Conservation (phyloP, 352 stramenopile genomes). For the Phytophthora aleatoria region DNA sequence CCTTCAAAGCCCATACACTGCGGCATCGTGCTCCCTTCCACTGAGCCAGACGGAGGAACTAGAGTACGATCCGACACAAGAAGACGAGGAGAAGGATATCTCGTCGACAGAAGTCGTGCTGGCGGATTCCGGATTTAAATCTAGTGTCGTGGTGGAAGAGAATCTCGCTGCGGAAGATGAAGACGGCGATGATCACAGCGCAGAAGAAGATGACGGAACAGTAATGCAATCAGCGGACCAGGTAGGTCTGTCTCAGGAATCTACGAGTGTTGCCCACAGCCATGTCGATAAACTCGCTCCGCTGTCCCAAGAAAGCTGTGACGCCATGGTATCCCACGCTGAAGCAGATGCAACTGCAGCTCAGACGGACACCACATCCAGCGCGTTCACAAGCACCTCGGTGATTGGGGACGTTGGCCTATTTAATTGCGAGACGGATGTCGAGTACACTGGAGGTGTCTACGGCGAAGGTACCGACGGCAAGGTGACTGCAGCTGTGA, state of each 20-base stretch:
- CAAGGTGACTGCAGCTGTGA: conserved; percentile 77
- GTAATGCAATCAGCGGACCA: conserved; percentile 17
- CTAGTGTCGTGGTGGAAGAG: conserved; percentile 18
- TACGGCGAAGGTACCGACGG: conserved; percentile 88
- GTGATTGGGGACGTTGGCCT: conserved; percentile 84
- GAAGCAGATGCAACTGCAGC: conserved; percentile 7
- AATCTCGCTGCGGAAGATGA: not conserved
- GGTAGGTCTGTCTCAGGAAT: conserved; percentile 31
- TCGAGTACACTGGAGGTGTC: conserved; percentile 81
- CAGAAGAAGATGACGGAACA: conserved; percentile 13
- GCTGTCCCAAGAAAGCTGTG: conserved; percentile 39
- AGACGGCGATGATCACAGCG: conserved; percentile 1
- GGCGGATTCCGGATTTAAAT: not conserved
- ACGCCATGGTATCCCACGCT: conserved; percentile 9
- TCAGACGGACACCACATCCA: conserved; percentile 16
- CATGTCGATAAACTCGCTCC: conserved; percentile 26
- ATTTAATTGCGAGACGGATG: conserved; percentile 84
- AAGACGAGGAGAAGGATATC: conserved; percentile 13
- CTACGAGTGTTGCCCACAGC: conserved; percentile 12
- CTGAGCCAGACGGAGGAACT: conserved; percentile 47
- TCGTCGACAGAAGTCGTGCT: conserved; percentile 5
- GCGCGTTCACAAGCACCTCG: conserved; percentile 77
- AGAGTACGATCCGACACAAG: conserved; percentile 29
- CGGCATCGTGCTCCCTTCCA: conserved; percentile 31
- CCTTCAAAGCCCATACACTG: conserved; percentile 34